Evolutionary conservation across 1,139 yeast genomes (phyloP), one percentile per base, ranked within the genome.

Genomic region (Zhuliangozyma parablackwelliae): DNA sequence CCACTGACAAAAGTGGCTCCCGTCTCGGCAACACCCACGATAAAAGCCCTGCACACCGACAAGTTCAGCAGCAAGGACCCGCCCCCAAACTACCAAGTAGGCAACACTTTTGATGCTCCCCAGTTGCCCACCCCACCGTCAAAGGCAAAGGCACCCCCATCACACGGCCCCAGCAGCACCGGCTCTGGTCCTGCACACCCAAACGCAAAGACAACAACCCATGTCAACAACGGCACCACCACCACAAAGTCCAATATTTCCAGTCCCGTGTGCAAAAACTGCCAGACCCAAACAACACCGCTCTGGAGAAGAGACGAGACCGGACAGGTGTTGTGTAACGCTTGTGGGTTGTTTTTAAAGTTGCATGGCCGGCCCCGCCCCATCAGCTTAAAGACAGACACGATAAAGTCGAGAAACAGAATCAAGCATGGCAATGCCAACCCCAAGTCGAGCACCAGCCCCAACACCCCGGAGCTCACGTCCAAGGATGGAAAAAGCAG

Each of bases 331-430:
- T 72, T 90, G 36, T 90, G 97, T 59, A 90, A 90, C 63, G 97
- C 97, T 5, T 90, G 97, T 65, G 97, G 97, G 0, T 69, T 90
- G 37, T 90, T 90, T 54, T 66, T 90, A 44, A 90, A 90, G 61
- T 72, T 90, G 30, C 97, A 90, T 55, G 96, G 96, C 21, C 75
- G 95, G 38, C 87, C 96, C 26, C 73, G 97, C 50, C 97, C 97
- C 4, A 88, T 88, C 40, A 82, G 92, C 26, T 66, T 90, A 50
- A 90, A 90, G 57, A 88, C 96, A 6, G 96, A 89, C 60, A 89
- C 92, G 21, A 90, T 90, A 56, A 87, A 89, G 61, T 82, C 94
- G 32, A 74, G 97, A 53, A 89, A 89, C 57, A 73, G 97, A 52
- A 84, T 79, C 50, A 81, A 80, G 56, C 78, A 74, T 47, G 70